A percentile compares a stretch with the other conserved stretches of the same genome.
These are phyloP conservation scores for Claviceps maximensis DNA, from an alignment of 2,329 filamentous ascomycete genomes.

Conservation along the genomic window DNA sequence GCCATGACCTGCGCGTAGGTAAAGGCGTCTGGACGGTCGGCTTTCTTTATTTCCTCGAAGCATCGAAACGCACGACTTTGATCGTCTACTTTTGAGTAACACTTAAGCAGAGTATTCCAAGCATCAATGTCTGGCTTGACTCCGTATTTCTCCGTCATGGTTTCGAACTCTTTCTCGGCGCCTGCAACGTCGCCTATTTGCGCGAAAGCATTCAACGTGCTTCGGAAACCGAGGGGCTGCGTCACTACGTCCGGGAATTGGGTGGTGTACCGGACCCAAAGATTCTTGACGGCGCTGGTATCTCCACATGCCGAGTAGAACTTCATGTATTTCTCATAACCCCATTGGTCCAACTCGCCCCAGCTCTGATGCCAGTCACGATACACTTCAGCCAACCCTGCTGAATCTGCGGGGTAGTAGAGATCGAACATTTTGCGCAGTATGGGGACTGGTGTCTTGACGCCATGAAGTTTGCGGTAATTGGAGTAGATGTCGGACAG, in stretches of 20 bases:
- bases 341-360: conserved; percentile 27
- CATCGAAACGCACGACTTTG: conserved; percentile 49
- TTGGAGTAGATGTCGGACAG: conserved; percentile 30
- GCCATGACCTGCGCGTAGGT: conserved; percentile 65
- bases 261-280: conserved; percentile 31
- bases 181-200: conserved; percentile 49
- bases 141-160: conserved; percentile 42
- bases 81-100: conserved; percentile 53
- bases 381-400: conserved; percentile 32
- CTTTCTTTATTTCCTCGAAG: conserved; percentile 46
- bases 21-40: conserved; percentile 41
- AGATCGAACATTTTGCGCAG: conserved; percentile 33
- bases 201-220: conserved; percentile 59
- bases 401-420: conserved; percentile 23
- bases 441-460: conserved; percentile 23
- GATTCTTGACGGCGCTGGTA: conserved; percentile 26
- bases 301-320: conserved; percentile 37
- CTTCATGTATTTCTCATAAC: conserved; percentile 34
- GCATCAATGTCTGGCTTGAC: conserved; percentile 43
- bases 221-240: conserved; percentile 30
- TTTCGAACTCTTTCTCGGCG: conserved; percentile 47
- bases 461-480: conserved; percentile 29
- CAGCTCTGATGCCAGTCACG: conserved; percentile 34
- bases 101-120: conserved; percentile 69
- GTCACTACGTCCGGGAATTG: conserved; percentile 22